These are phyloP conservation scores for Hanseniaspora guilliermondii DNA, from an alignment of 805 yeast genomes.

Conservation along the genomic window DNA sequence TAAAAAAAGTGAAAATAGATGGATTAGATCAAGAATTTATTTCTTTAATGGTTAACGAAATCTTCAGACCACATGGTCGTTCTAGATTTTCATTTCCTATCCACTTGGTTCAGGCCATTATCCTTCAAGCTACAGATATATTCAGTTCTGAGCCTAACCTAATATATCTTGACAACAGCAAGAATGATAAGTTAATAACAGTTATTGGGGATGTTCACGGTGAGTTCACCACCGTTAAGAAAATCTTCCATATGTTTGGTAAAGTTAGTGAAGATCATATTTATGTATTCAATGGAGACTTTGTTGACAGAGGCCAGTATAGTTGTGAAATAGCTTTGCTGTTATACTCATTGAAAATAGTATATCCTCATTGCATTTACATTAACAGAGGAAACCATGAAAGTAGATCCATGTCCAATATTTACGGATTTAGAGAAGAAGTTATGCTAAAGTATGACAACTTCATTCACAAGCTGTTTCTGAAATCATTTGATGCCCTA, in stretches of 20 bases:
- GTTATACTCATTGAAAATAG: constrained; percentile 61
- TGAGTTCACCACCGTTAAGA: constrained; percentile 79
- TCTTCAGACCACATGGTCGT: constrained; percentile 31
- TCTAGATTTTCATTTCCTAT: constrained; percentile 66
- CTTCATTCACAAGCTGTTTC: constrained; percentile 65
- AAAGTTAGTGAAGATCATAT: constrained; percentile 50
- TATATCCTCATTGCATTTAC: constrained; percentile 57
- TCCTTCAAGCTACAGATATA: constrained; percentile 55
- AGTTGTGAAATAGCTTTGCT: constrained; percentile 88
- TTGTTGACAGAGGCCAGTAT: constrained; percentile 97
- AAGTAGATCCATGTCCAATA: constrained; percentile 90
- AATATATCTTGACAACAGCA: constrained; percentile 41
- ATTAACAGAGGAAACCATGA: constrained; percentile 95
- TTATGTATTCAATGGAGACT: constrained; percentile 89
- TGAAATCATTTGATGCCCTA: constrained; percentile 72
- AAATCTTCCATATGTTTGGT: constrained; percentile 67
- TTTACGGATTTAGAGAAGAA: constrained; percentile 93
- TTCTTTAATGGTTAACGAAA: constrained; percentile 43
- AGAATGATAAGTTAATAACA: constrained; percentile 35
- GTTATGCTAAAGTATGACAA: constrained; percentile 82
- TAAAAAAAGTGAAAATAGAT: constrained; percentile 25
- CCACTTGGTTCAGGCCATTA: constrained; percentile 69
- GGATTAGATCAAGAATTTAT: constrained; percentile 46
- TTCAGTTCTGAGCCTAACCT: constrained; percentile 58
- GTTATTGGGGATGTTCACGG: constrained; percentile 98